Base-by-base conservation (phyloP, 1,139 yeast species). In the Arxiozyma heterogenica region DNA sequence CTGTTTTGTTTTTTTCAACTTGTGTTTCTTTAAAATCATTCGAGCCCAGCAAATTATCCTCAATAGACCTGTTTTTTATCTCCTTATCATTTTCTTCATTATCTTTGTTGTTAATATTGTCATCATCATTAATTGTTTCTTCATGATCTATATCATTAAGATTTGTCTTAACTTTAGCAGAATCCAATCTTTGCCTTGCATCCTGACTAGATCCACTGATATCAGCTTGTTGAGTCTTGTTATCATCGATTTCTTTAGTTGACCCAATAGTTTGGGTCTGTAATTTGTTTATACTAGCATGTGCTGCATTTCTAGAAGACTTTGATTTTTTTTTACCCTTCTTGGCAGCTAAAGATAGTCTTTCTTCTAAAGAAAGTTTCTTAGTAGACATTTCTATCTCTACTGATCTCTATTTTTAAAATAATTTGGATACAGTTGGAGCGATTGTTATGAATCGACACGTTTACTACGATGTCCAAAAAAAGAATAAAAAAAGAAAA, bases 321-420 rank as follows among this genome's bases (percentile, higher is more conserved):
- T 64, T 63, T 0, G 61, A 52, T 55, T 68, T 71, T 49, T 60
- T 64, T 51, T 61, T 64, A 38, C 66, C 64, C 53, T 64, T 69
- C 61, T 80, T 81, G 4, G 91, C 90, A 1, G 96, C 96, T 61
- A 83, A 71, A 1, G 94, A 94, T 55, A 89, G 73, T 58, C 96
- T 73, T 63, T 89, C 95, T 64, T 88, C 91, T 61, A 87, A 73
- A 0, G 94, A 79, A 47, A 85, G 71, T 60, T 87, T 74, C 53
- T 63, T 66, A 4, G 56, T 38, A 11, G 49, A 46, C 49, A 45
- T 45, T 20, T 34, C 17, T 34, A 15, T 34, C 46, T 43, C 30
- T 20, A 43, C 27, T 42, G 23, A 12, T 9, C 8, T 41, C 34
- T 9, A 53, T 22, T 6, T 34, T 17, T 34, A n/a, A n/a, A n/a